phyloP scores from a whole-genome alignment of 176 grass and related monocot genomes.

The Cymbopogon citratus region DNA sequence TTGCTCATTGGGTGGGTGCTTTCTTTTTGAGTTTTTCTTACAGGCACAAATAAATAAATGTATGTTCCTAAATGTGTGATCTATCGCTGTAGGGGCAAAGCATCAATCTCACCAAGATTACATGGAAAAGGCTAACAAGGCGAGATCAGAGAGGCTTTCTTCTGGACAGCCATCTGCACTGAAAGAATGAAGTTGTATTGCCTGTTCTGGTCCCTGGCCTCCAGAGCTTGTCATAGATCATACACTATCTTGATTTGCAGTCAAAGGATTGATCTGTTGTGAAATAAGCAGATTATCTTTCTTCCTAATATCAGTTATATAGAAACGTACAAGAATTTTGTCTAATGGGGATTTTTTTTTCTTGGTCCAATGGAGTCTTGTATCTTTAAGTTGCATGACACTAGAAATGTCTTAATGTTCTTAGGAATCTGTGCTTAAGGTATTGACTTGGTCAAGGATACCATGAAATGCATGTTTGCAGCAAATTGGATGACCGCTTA shows the following conservation, averaged over 20 bases:
- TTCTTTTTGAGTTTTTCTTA: neutral
- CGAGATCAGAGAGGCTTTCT: constrained; percentile 78
- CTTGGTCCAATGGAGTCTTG: neutral
- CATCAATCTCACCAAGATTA: constrained; percentile 98
- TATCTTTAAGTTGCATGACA: neutral
- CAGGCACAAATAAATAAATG: neutral
- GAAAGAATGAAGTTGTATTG: constrained; percentile 44
- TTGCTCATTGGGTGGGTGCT: neutral
- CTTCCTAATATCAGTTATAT: neutral
- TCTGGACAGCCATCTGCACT: constrained; percentile 52
- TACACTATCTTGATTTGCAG: neutral
- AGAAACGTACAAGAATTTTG: neutral
- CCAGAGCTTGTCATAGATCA: neutral
- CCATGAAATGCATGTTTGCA: neutral
- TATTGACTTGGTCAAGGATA: neutral
- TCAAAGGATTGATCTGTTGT: neutral
- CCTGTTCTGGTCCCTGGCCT: neutral
- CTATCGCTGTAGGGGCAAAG: constrained; percentile 49
- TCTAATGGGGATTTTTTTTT: neutral
- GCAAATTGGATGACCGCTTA: neutral
- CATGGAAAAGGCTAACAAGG: constrained; percentile 78
- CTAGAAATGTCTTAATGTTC: neutral
- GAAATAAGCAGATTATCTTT: constrained; percentile 15
- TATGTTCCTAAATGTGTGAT: neutral
- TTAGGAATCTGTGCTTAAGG: neutral